phyloP scores from a whole-genome alignment of 768 basidiomycete species.

The Polyporus arcularius region DNA sequence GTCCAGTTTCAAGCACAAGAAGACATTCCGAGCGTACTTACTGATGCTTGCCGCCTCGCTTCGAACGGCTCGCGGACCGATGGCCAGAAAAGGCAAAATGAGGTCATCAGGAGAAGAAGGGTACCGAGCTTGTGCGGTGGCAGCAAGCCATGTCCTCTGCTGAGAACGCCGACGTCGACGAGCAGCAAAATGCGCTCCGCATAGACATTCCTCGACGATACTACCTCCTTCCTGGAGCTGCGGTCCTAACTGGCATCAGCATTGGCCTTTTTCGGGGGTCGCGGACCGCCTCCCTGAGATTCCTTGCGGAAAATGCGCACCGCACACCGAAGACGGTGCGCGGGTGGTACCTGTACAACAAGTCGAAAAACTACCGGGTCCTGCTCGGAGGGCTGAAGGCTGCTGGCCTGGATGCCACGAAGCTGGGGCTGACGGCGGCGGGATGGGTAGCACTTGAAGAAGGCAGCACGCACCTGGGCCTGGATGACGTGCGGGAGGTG shows the following conservation, averaged over 20 bases:
- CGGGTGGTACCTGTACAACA: constrained; percentile 96
- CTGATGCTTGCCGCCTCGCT: too few species aligned
- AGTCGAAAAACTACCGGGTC: constrained; percentile 91
- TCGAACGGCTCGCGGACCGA: not conserved
- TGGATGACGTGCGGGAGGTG: constrained; percentile 49
- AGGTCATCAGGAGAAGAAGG: constrained; percentile 13
- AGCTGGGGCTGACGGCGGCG: constrained; percentile 48
- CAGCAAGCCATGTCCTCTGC: constrained; percentile 22
- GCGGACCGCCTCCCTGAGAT: constrained; percentile 70
- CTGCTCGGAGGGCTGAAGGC: constrained; percentile 71
- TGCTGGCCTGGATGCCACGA: constrained; percentile 57
- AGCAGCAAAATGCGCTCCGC: constrained; percentile 30
- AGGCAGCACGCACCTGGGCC: constrained; percentile 37
- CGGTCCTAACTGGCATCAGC: constrained; percentile 59
- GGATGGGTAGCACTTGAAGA: constrained; percentile 55
- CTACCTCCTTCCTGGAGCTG: constrained; percentile 61
- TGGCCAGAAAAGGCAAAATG: constrained; percentile 4
- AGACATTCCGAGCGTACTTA: not conserved
- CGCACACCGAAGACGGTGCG: constrained; percentile 80
- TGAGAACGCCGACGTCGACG: constrained; percentile 12
- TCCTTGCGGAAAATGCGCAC: constrained; percentile 93
- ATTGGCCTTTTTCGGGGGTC: constrained; percentile 77
- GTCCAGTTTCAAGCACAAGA: not conserved
- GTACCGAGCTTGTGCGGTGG: not conserved
- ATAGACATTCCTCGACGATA: constrained; percentile 57